Evolutionary conservation across 1,284 basidiomycete species (phyloP), one percentile per base, ranked within the genome.

Genomic region (Boletus holoroseus): DNA sequence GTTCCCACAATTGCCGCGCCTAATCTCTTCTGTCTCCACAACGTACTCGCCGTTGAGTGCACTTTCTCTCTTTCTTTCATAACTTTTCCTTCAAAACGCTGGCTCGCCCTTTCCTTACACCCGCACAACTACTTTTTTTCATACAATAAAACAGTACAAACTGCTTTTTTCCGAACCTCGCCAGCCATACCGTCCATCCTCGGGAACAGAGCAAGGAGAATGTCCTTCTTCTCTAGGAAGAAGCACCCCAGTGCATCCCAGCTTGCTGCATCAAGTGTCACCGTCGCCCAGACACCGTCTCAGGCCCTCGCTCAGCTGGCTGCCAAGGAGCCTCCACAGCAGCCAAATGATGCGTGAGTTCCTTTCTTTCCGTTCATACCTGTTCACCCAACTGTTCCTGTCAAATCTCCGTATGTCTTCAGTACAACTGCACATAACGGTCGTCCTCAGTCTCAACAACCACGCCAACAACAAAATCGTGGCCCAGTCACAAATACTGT

Each of bases 201-300:
- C 63, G 69, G 72, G 57, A 67, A 67, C 64, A 77, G 78, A 69
- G 65, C 79, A 58, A 74, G 82, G 72, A 84, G 83, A 81, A 90
- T 89, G 88, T 87, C 85, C 78, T 90, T 88, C 85, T 90, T 90
- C 79, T 85, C 79, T 47, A 79, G 85, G 79, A 89, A 83, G 84
- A 88, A 85, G 77, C 76, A 81, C 54, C 69, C 67, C 38, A 73
- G 70, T 63, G 57, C 63, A 69, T 63, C 62, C 66, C 67, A 63
- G 55, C 68, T 71, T 54, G 64, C 69, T 46, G 61, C 71, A 42
- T 58, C 77, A 20, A 71, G 69, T 59, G 78, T 83, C 56, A 73
- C 79, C 35, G 70, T 79, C 49, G 71, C 77, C 12, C 80, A 81
- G 68, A 78, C 82, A 35, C 76, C 82, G 35, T 79, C 77, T 58